phyloP scores from a whole-genome alignment of 2,329 filamentous ascomycete species.

The Aspergillus tamarii region DNA sequence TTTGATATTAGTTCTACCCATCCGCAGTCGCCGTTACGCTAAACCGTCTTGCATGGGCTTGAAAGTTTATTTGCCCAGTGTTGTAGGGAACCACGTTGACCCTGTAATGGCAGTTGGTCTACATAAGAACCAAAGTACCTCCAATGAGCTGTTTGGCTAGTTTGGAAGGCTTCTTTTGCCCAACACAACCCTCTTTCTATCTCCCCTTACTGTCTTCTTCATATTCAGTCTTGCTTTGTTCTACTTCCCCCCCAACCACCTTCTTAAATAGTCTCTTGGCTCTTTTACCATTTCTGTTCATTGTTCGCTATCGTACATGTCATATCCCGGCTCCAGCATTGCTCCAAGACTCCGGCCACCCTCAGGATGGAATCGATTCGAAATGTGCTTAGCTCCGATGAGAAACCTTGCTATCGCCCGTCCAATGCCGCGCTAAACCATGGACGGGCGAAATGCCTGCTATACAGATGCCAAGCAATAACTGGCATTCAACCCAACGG shows the following conservation, averaged over 20 bases:
- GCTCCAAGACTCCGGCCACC: constrained; percentile 1
- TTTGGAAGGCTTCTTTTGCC: neutral
- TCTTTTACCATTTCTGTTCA: neutral
- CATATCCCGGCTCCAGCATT: neutral
- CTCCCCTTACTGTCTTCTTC: neutral
- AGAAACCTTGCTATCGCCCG: neutral
- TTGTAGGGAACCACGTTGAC: constrained; percentile 26
- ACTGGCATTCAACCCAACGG: neutral
- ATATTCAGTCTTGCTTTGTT: neutral
- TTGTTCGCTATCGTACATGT: neutral
- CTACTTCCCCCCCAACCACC: neutral
- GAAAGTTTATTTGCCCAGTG: neutral
- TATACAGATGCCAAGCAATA: constrained; percentile 1
- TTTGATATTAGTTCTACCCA: neutral
- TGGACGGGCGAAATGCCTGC: neutral
- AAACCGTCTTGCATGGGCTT: constrained; percentile 10
- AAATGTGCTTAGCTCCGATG: neutral
- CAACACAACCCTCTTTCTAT: neutral
- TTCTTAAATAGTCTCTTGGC: neutral
- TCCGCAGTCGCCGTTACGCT: neutral
- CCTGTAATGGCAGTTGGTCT: constrained; percentile 19
- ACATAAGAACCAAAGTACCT: constrained; percentile 2
- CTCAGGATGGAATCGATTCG: neutral
- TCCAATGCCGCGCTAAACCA: neutral
- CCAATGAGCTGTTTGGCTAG: constrained; percentile 3